These are phyloP conservation scores for Nemania serpens DNA, from an alignment of 2,329 filamentous ascomycete genomes.

Conservation along the genomic window DNA sequence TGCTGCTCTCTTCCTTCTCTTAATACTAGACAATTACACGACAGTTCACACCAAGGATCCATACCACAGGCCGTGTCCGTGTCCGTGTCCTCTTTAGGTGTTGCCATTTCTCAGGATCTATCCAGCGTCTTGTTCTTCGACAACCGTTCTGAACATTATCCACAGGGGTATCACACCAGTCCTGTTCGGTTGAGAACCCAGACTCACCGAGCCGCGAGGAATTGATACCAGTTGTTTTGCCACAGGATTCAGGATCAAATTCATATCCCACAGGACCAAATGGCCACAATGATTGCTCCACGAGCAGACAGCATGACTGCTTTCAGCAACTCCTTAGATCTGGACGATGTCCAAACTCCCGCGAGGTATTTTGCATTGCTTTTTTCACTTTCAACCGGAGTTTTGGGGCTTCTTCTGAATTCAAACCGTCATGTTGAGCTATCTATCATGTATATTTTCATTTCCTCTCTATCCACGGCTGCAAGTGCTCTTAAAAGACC, in stretches of 20 bases:
- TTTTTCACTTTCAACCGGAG: conserved; percentile 49
- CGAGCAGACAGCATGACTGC: conserved; percentile 57
- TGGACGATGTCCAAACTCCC: conserved; percentile 64
- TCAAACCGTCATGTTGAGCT: conserved; percentile 43
- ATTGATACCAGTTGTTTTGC: conserved; percentile 36
- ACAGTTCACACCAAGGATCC: conserved; percentile 16
- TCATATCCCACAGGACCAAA: conserved; percentile 48
- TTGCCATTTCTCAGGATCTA: conserved; percentile 36
- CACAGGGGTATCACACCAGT: conserved; percentile 25
- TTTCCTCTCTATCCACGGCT: conserved; percentile 23
- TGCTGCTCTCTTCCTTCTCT: conserved; percentile 12
- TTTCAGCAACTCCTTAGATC: conserved; percentile 55
- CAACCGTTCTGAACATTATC: conserved; percentile 21
- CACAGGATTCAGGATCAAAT: conserved; percentile 46
- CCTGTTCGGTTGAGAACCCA: conserved; percentile 35
- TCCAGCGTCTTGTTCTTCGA: conserved; percentile 29
- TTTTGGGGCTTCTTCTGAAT: conserved; percentile 44
- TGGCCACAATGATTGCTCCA: conserved; percentile 56
- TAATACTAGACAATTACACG: conserved; percentile 24
- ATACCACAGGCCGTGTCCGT: conserved; percentile 20
- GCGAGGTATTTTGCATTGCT: conserved; percentile 64
- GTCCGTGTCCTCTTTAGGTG: conserved; percentile 33
- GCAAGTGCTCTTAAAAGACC: conserved; percentile 34
- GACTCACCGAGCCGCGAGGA: conserved; percentile 37
- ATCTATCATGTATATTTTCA: conserved; percentile 41